Base-by-base conservation (phyloP, 495 filamentous ascomycete species). In the Podospora comata region DNA sequence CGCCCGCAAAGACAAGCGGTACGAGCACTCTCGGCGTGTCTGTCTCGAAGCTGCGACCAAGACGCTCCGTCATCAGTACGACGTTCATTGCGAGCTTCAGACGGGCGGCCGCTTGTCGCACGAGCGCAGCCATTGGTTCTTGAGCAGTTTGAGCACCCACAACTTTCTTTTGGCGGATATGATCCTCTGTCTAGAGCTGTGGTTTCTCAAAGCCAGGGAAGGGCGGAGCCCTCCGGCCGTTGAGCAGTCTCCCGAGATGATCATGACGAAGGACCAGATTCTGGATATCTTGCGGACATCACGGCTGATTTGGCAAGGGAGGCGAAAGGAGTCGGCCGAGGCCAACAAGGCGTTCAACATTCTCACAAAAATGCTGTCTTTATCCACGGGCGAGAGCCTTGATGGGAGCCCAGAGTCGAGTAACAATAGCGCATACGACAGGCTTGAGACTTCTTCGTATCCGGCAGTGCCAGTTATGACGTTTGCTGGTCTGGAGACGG, bases 151-250 rank as follows among this genome's bases (percentile, higher is more conserved):
- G 23, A 74, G 74, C 60, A 70, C 73, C 26, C 74, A 79, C 65
- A 75, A 74, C 34, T 79, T 79, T 58, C 72, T 82, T 3, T 71
- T 80, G 11, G 79, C 78, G 28, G 72, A 72, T 57, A 81, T 79
- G 72, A 75, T 82, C 26, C 68, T 82, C n/a, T 82, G 79, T 61
- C 5, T 63, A 16, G 61, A 63, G 30, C 64, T 78, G 13, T 73
- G 73, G 3, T 71, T 56, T 53, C 26, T 75, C 20, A 73, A 67
- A 26, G 69, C 71, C 48, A 48, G 30, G 30, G 66, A 67, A 60
- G 64, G 67, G 16, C 68, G 68, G 15, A 72, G 62, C 5, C 70
- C 69, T 5, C 13, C 15, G 9, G 69, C 62, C 0, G 3, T 58
- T 2, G 54, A 62, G 28, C 19, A 6, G 3, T 34, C 68, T 5